A percentile compares a stretch with the other conserved stretches of the same genome.
These are phyloP conservation scores for Tephrocybe sp. DNA, from an alignment of 768 basidiomycete species.

Conservation along the genomic window DNA sequence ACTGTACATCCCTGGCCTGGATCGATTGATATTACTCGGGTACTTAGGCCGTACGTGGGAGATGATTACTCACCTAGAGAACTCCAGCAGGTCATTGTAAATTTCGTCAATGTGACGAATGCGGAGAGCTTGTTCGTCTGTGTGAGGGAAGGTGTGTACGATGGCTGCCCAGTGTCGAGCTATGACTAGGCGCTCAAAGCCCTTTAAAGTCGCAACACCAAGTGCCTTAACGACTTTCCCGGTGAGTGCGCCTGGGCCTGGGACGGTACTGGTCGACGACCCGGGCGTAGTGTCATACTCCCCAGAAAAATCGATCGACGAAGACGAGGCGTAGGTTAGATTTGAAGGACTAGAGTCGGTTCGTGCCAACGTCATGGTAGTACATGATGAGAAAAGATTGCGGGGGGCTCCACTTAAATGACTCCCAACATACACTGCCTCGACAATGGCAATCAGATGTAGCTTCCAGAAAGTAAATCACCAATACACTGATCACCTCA, in stretches of 20 bases:
- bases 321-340: slow-evolving; percentile 6
- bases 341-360: slow-evolving; percentile 1
- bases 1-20: slow-evolving; percentile 17
- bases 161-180: slow-evolving; percentile 19
- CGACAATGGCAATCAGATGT: not conserved
- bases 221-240: slow-evolving; percentile 54
- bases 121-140: slow-evolving; percentile 17
- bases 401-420: not conserved
- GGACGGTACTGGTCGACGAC: slow-evolving; percentile 24
- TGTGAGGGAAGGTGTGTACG: slow-evolving; percentile 20
- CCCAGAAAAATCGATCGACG: slow-evolving; percentile 1
- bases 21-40: not conserved
- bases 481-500: too few species aligned
- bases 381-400: not conserved
- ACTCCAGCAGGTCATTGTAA: slow-evolving; percentile 22
- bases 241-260: slow-evolving; percentile 34
- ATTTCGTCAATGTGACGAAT: slow-evolving; percentile 17
- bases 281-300: slow-evolving; percentile 11
- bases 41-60: too few species aligned
- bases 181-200: slow-evolving; percentile 38
- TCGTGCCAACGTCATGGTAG: slow-evolving; percentile 2
- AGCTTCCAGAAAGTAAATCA: not conserved
- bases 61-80: slow-evolving; percentile 18
- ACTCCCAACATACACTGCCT: slow-evolving; percentile 1
- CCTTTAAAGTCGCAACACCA: slow-evolving; percentile 48